These are phyloP conservation scores for Termitomyces sp. DNA, from an alignment of 768 basidiomycete genomes.

Conservation along the genomic window DNA sequence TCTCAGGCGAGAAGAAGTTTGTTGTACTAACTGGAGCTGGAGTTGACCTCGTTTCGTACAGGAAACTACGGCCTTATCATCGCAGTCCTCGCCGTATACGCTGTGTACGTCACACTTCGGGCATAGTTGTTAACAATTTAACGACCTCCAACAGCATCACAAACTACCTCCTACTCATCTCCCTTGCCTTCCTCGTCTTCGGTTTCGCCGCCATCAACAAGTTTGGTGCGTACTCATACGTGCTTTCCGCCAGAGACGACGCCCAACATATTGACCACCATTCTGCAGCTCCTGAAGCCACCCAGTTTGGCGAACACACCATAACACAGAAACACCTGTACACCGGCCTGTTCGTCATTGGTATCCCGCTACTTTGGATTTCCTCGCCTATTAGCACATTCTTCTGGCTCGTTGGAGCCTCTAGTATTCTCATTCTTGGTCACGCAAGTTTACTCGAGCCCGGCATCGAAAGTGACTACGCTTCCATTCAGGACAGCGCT, in stretches of 20 bases:
- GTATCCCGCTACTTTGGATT: constrained; percentile 82
- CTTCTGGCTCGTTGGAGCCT: constrained; percentile 94
- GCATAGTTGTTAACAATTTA: background rate
- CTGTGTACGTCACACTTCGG: constrained; percentile 49
- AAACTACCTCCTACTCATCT: constrained; percentile 77
- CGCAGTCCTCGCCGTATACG: constrained; percentile 77
- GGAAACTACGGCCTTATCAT: constrained; percentile 89
- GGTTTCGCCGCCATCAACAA: constrained; percentile 89
- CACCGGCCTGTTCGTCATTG: constrained; percentile 85
- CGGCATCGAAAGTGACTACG: constrained; percentile 93
- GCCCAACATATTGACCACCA: background rate
- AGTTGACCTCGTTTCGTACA: constrained; percentile 22
- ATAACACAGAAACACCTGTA: constrained; percentile 91
- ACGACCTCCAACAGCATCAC: constrained; percentile 52
- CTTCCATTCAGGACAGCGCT: constrained; percentile 68
- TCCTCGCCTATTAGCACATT: constrained; percentile 76
- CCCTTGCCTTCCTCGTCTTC: constrained; percentile 84
- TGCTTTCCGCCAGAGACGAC: background rate
- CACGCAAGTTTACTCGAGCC: constrained; percentile 92
- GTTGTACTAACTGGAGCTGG: no score
- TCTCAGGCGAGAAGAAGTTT: constrained; percentile 51
- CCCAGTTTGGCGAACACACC: constrained; percentile 76
- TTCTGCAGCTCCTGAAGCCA: constrained; percentile 70
- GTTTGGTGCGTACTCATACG: constrained; percentile 64
- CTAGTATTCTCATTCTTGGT: constrained; percentile 75